Evolutionary conservation across 176 grass and related monocot genomes (phyloP).

Genomic region (Avena insularis): DNA sequence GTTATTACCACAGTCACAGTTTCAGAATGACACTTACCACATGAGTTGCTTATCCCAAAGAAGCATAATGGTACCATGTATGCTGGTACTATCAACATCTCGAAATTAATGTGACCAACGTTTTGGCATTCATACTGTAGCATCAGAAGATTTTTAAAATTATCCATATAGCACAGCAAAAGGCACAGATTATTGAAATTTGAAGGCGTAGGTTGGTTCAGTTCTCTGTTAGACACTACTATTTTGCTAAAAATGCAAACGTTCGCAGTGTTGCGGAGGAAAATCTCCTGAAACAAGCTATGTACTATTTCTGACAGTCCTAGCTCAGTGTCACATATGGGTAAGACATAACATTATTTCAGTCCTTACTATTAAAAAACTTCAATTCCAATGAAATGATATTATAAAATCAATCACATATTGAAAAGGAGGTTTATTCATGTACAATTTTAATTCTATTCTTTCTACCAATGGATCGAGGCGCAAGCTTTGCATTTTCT

Average conservation of each 20-base stretch:
- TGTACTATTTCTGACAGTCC: not conserved
- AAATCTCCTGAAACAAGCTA: slow-evolving; percentile 11
- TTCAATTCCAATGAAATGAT: not conserved
- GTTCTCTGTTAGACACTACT: not conserved
- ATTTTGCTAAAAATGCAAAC: not conserved
- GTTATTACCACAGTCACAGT: not conserved
- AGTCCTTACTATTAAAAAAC: slow-evolving; percentile 6
- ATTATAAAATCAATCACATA: not conserved
- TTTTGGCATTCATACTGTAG: not conserved
- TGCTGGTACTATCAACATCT: not conserved
- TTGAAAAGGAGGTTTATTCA: not conserved
- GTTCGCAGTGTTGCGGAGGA: not conserved
- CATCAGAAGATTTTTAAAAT: not conserved
- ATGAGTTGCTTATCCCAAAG: not conserved
- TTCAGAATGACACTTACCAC: not conserved
- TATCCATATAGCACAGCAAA: not conserved
- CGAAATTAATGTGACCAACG: not conserved
- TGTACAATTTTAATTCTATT: too few relatives aligned
- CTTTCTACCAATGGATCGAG: too few relatives aligned
- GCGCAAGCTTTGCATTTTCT: too few relatives aligned
- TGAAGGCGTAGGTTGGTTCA: not conserved
- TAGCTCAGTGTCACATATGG: not conserved
- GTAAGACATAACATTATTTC: not conserved
- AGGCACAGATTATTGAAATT: not conserved
- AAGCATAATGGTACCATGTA: slow-evolving; percentile 5